These are phyloP conservation scores for Prunus dulcis DNA, from an alignment of 306 rosid genomes.

Conservation along the genomic window DNA sequence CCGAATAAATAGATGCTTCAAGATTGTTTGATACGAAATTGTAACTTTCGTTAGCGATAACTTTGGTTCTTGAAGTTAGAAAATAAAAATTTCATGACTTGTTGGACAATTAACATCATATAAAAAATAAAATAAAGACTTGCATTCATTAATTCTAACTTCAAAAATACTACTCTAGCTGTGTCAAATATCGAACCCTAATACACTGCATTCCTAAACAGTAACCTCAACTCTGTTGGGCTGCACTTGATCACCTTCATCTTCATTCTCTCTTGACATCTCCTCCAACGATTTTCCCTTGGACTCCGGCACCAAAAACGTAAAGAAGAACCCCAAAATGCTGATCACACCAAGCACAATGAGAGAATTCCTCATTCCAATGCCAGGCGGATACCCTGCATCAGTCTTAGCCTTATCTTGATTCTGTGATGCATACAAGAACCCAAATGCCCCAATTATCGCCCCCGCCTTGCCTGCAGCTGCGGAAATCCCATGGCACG, in stretches of 20 bases:
- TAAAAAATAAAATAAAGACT: too few relatives aligned
- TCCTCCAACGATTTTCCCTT: conserved; percentile 55
- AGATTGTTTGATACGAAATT: too few relatives aligned
- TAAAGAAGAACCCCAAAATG: conserved; percentile 48
- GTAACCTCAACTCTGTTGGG: neutral
- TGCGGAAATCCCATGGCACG: conserved; percentile 66
- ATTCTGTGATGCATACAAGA: conserved; percentile 43
- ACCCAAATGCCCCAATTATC: conserved; percentile 60
- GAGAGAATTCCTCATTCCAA: conserved; percentile 44
- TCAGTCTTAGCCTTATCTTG: conserved; percentile 36
- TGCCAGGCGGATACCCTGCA: conserved; percentile 40
- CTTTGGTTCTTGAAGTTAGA: neutral
- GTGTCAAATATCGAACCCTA: neutral
- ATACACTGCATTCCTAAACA: neutral
- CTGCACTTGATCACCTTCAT: neutral
- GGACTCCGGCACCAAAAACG: conserved; percentile 63
- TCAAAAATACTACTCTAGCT: neutral
- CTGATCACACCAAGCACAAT: conserved; percentile 39
- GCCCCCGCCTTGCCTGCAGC: conserved; percentile 64
- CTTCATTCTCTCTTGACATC: conserved; percentile 49
- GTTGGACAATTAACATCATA: neutral
- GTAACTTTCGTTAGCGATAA: too few relatives aligned
- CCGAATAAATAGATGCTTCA: too few relatives aligned
- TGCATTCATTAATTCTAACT: neutral
- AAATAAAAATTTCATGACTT: neutral